Evolutionary conservation across 306 rosid species (phyloP).

Genomic region (Vigna angularis): DNA sequence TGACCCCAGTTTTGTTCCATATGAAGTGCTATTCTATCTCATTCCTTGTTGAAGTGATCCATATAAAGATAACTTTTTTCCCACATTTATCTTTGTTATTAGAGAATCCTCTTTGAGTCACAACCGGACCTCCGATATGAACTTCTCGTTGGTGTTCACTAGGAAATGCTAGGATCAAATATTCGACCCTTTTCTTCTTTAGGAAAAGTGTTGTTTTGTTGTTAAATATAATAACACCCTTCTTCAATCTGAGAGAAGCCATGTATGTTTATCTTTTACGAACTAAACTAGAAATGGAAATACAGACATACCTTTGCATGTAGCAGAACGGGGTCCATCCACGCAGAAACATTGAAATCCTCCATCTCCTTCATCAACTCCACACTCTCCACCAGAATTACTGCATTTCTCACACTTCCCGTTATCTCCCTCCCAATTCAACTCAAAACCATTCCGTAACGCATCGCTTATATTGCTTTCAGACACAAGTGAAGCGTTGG

Average conservation of each 20-base stretch:
- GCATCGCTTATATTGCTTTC: accelerated
- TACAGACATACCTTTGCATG: slow-evolving; percentile 37
- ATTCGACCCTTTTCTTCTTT: background rate
- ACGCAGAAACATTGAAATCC: slow-evolving; percentile 47
- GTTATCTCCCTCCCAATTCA: background rate
- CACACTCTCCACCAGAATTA: slow-evolving; percentile 35
- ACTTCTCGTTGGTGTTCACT: too few species aligned
- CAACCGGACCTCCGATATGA: too few species aligned
- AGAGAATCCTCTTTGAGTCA: too few species aligned
- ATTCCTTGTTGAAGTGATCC: background rate
- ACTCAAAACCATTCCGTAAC: slow-evolving; percentile 7
- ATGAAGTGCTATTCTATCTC: background rate
- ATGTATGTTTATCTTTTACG: too few species aligned
- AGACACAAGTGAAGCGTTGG: accelerated
- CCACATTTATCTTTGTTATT: too few species aligned
- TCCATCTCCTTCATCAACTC: background rate
- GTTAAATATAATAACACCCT: background rate
- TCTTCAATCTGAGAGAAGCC: background rate
- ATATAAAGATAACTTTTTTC: background rate
- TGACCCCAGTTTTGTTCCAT: background rate
- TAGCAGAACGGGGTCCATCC: slow-evolving; percentile 22
- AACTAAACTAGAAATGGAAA: background rate
- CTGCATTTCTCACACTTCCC: background rate
- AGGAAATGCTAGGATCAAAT: too few species aligned
- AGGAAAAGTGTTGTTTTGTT: background rate